These are phyloP conservation scores for Nemania serpens DNA, from an alignment of 2,329 filamentous ascomycete species.

Conservation along the genomic window DNA sequence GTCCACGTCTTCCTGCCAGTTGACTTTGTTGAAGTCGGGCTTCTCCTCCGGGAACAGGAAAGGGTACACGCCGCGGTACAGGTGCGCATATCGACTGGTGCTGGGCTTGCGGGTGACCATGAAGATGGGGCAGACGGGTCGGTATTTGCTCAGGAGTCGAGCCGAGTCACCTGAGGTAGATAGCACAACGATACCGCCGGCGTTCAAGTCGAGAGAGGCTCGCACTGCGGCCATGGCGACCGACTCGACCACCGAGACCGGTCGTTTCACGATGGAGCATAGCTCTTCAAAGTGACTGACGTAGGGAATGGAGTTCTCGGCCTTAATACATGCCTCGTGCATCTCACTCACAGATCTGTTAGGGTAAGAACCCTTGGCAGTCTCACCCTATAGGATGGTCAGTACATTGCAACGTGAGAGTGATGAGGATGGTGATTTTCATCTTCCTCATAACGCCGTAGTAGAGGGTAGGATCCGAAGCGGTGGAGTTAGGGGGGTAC, in stretches of 20 bases:
- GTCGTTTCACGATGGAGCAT: conserved; percentile 79
- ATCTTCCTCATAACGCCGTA: not conserved
- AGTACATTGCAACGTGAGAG: not conserved
- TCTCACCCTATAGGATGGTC: conserved; percentile 70
- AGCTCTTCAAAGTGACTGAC: conserved; percentile 97
- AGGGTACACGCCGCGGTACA: conserved; percentile 97
- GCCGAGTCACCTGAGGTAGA: conserved; percentile 96
- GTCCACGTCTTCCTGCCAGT: conserved; percentile 99
- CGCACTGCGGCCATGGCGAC: conserved; percentile 97
- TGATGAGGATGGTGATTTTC: not conserved
- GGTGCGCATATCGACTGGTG: conserved; percentile 86
- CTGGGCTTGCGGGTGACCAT: conserved; percentile 91
- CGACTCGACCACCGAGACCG: conserved; percentile 87
- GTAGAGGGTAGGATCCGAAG: too few species aligned
- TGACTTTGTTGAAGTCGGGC: conserved; percentile 89
- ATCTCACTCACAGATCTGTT: conserved; percentile 93
- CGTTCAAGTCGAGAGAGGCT: conserved; percentile 93
- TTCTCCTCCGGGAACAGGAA: conserved; percentile 93
- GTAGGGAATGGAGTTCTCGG: conserved; percentile 96
- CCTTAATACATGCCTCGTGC: conserved; percentile 96
- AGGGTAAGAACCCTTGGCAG: conserved; percentile 96
- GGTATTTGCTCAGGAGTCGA: conserved; percentile 96
- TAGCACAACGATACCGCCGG: conserved; percentile 92
- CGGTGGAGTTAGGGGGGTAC: conserved; percentile 2
- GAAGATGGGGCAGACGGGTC: conserved; percentile 98